Evolutionary conservation across 2,329 filamentous ascomycete species (phyloP).

Genomic region (Fonsecaea pugnacius): DNA sequence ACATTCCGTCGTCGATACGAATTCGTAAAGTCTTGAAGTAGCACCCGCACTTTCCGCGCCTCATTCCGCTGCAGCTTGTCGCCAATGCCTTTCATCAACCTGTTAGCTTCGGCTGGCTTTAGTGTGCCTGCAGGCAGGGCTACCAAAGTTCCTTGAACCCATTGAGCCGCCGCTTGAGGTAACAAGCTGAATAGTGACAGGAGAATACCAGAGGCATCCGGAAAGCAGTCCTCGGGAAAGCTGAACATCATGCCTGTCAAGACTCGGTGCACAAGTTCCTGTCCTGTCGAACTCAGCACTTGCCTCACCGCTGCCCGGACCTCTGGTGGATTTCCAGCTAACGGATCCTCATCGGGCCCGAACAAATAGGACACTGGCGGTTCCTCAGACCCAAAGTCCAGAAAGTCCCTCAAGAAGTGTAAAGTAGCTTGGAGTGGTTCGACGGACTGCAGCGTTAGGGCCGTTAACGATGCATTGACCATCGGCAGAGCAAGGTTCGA

Average conservation of each 20-base stretch:
- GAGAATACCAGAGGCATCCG: slow-evolving; percentile 90
- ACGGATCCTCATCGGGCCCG: slow-evolving; percentile 62
- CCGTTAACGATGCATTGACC: slow-evolving; percentile 83
- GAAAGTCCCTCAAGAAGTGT: slow-evolving; percentile 88
- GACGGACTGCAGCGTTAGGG: slow-evolving; percentile 84
- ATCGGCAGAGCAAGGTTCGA: slow-evolving; percentile 80
- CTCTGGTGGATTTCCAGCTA: slow-evolving; percentile 67
- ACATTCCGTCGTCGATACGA: slow-evolving; percentile 92
- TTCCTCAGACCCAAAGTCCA: slow-evolving; percentile 83
- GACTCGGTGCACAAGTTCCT: slow-evolving; percentile 80
- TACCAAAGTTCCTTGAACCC: slow-evolving; percentile 82
- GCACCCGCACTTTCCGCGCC: slow-evolving; percentile 76
- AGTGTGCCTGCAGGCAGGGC: slow-evolving; percentile 84
- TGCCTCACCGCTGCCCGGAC: slow-evolving; percentile 74
- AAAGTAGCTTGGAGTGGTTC: slow-evolving; percentile 89
- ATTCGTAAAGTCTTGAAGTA: slow-evolving; percentile 96
- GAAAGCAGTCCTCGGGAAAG: slow-evolving; percentile 93
- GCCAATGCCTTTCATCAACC: slow-evolving; percentile 78
- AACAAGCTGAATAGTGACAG: slow-evolving; percentile 86
- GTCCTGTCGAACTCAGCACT: slow-evolving; percentile 72
- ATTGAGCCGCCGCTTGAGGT: slow-evolving; percentile 75
- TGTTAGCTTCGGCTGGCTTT: slow-evolving; percentile 76
- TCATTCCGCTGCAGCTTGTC: slow-evolving; percentile 72
- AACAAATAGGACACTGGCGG: slow-evolving; percentile 60
- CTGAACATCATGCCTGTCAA: slow-evolving; percentile 99